Evolutionary conservation across 2,329 filamentous ascomycete genomes (phyloP).

Genomic region (Huntiella savannae): DNA sequence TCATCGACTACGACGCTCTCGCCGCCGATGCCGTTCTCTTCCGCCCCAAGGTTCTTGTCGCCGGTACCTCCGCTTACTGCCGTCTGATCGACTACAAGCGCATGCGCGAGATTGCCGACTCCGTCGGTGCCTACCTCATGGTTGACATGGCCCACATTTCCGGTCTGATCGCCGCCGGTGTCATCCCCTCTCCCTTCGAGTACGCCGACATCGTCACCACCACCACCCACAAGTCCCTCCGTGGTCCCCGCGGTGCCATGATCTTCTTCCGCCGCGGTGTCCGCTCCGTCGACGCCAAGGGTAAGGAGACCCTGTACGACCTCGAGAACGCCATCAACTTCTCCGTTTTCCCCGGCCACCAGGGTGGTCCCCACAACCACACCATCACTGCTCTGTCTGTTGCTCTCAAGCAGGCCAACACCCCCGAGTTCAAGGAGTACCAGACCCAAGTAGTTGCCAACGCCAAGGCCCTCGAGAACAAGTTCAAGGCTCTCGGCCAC

Average conservation of each 20-base stretch:
- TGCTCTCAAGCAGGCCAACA: constrained; percentile 81
- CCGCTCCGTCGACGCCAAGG: constrained; percentile 63
- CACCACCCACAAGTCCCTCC: constrained; percentile 92
- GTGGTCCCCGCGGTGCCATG: constrained; percentile 86
- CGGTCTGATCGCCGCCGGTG: constrained; percentile 77
- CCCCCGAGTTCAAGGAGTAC: constrained; percentile 78
- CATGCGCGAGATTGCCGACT: constrained; percentile 80
- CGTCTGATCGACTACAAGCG: constrained; percentile 86
- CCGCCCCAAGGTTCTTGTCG: constrained; percentile 87
- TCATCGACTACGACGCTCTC: constrained; percentile 87
- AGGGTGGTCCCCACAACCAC: constrained; percentile 96
- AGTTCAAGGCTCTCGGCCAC: constrained; percentile 58
- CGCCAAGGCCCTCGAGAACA: constrained; percentile 64
- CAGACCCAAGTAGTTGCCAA: constrained; percentile 82
- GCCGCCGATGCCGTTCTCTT: constrained; percentile 77
- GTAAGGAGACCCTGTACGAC: constrained; percentile 73
- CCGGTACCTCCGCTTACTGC: constrained; percentile 89
- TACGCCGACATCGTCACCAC: constrained; percentile 92
- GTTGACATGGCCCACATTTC: constrained; percentile 98
- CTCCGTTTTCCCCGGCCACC: constrained; percentile 94
- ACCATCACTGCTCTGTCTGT: constrained; percentile 93
- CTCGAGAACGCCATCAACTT: constrained; percentile 86
- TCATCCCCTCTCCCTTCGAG: constrained; percentile 75
- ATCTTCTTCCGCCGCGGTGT: constrained; percentile 97
- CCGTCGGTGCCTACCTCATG: constrained; percentile 78